phyloP scores from a whole-genome alignment of 2,329 filamentous ascomycete genomes.

The Malbranchea cinnamomea region DNA sequence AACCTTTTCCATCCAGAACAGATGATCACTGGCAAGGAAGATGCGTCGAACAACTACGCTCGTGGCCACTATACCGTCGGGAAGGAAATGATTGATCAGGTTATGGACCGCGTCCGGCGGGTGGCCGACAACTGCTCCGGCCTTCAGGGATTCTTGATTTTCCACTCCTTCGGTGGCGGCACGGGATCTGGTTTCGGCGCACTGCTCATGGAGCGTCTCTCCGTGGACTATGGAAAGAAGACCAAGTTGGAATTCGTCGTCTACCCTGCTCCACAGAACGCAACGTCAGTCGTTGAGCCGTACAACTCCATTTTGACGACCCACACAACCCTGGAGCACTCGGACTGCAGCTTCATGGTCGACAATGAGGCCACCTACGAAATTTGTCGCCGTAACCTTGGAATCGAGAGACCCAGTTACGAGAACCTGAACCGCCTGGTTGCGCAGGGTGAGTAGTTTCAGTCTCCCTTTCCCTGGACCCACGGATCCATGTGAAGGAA shows the following conservation, averaged over 20 bases:
- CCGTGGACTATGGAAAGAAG: slow-evolving; percentile 53
- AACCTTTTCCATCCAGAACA: slow-evolving; percentile 96
- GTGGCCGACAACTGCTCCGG: slow-evolving; percentile 96
- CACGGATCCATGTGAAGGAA: not conserved
- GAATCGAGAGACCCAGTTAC: slow-evolving; percentile 49
- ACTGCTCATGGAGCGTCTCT: slow-evolving; percentile 48
- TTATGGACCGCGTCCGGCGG: slow-evolving; percentile 92
- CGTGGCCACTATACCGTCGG: slow-evolving; percentile 99
- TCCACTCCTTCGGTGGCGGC: slow-evolving; percentile 54
- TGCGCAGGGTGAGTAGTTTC: slow-evolving; percentile 46
- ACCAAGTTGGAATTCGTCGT: slow-evolving; percentile 53
- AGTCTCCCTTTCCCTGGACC: not conserved
- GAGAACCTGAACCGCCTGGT: slow-evolving; percentile 53
- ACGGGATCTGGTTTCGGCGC: slow-evolving; percentile 54
- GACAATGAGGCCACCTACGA: slow-evolving; percentile 56
- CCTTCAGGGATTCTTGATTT: slow-evolving; percentile 86
- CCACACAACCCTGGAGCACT: slow-evolving; percentile 51
- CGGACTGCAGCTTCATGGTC: slow-evolving; percentile 53
- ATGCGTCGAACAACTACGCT: slow-evolving; percentile 99
- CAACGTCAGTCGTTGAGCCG: slow-evolving; percentile 52
- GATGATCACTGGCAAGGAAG: slow-evolving; percentile 99
- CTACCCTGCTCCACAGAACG: slow-evolving; percentile 49
- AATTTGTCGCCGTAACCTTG: slow-evolving; percentile 49
- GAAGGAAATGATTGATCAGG: slow-evolving; percentile 97
- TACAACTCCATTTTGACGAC: slow-evolving; percentile 45